Conservation (phyloP, 192 early-diverging fungal genomes). For the Coemansia sp. region DNA sequence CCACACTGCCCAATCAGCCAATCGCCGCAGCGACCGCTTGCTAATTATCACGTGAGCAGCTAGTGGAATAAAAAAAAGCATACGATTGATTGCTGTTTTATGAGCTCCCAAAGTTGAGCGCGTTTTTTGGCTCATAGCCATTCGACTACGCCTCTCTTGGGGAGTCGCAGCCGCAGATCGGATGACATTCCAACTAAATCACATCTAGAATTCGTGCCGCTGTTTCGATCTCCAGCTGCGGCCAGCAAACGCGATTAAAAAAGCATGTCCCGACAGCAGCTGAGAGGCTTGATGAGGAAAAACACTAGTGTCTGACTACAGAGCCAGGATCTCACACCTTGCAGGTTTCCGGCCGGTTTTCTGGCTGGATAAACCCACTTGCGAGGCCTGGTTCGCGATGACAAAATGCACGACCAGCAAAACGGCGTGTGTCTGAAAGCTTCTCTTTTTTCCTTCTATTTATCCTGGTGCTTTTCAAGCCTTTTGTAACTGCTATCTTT, state of each 20-base stretch:
- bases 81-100: too few relatives aligned
- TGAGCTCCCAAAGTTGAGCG: too few relatives aligned
- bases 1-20: too few relatives aligned
- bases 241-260: neutral
- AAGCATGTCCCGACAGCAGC: neutral
- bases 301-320: conserved; percentile 25
- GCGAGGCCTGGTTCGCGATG: conserved; percentile 47
- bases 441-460: neutral
- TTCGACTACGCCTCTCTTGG: too few relatives aligned
- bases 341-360: conserved; percentile 21
- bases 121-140: too few relatives aligned
- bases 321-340: conserved; percentile 34
- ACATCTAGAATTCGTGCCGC: neutral
- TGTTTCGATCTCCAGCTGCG: neutral
- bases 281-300: conserved; percentile 49
- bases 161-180: neutral
- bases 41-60: too few relatives aligned
- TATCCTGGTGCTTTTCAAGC: too few relatives aligned
- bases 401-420: conserved; percentile 21
- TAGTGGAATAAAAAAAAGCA: too few relatives aligned
- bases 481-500: too few relatives aligned
- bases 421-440: conserved; percentile 54
- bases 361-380: conserved; percentile 39
- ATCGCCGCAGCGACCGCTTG: too few relatives aligned
- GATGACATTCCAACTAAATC: too few relatives aligned